These are phyloP conservation scores for Viola odorata DNA, from an alignment of 345 rosid genomes.

Conservation along the genomic window DNA sequence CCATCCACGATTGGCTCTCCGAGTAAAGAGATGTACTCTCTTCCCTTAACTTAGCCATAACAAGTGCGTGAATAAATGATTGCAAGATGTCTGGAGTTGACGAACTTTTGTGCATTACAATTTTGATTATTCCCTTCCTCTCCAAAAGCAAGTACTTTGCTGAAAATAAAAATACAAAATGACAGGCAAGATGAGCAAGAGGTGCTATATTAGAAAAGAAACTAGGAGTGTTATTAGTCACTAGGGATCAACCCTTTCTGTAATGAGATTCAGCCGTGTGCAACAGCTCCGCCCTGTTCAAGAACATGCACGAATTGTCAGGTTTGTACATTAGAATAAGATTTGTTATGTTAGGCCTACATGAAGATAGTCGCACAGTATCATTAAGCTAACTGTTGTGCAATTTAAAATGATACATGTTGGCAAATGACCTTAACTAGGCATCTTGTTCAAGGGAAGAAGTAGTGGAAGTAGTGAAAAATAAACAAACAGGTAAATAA, in stretches of 20 bases:
- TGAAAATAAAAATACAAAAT: conserved; percentile 15
- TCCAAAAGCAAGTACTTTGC: conserved; percentile 63
- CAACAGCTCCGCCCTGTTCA: conserved; percentile 43
- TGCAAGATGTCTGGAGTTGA: conserved; percentile 55
- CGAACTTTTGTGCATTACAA: conserved; percentile 62
- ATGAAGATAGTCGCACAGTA: no score
- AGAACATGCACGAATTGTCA: conserved; percentile 17
- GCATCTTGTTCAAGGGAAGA: background rate
- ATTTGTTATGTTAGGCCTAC: background rate
- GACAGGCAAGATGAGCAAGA: conserved; percentile 13
- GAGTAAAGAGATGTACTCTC: conserved; percentile 19
- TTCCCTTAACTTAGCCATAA: conserved; percentile 34
- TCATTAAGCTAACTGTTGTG: no score
- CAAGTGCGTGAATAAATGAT: conserved; percentile 71
- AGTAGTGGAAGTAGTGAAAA: background rate
- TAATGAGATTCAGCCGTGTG: conserved; percentile 32
- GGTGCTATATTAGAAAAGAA: background rate
- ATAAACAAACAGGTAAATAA: no score
- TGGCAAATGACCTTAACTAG: no score
- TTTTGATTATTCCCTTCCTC: conserved; percentile 38
- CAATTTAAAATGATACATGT: no score
- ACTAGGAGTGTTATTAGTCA: background rate
- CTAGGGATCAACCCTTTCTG: conserved; percentile 36
- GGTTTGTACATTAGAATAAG: conserved; percentile 2
- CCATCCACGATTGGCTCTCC: conserved; percentile 76